Evolutionary conservation across 2,329 filamentous ascomycete species (phyloP), one percentile per base, ranked within the genome.

Genomic region (Penicillium brasilianum): DNA sequence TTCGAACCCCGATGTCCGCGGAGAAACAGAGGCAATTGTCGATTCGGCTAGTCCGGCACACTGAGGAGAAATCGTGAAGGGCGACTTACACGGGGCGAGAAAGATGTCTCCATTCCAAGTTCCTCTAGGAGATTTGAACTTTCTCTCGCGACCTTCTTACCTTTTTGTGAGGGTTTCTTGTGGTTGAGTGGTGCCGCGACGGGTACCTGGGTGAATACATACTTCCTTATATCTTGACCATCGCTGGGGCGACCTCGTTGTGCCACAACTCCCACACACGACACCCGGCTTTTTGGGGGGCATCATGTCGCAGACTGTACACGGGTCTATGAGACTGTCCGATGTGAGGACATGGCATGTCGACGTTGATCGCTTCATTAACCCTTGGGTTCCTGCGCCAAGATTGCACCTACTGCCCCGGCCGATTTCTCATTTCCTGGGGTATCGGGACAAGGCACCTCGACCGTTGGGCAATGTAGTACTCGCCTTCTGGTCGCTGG

Each of bases 291-390:
- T 25, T 32, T 20, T 54, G n/a, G 6, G 25, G 22, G 16, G 25
- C 36, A 20, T 49, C 41, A 68, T 67, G 62, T 49, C 58, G 6
- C 36, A 55, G 6, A 56, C 54, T 9, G 30, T 57, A 1, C 59
- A 52, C 41, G 43, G 39, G 18, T 43, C 53, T 32, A 61, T 59
- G 22, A 55, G 61, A 8, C 60, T 67, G 39, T 61, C 70, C 11
- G 67, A 71, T 48, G 66, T 71, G 6, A 69, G 63, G 18, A 66
- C 67, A 28, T 76, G 76, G 70, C 82, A 88, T 71, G 87, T 96
- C 76, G 87, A 95, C 77, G 85, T 96, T 65, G 93, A 97, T 81
- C 78, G 77, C n/a, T 87, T 89, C 72, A 74, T 96, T 54, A 92
- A 94, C 73, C 89, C 84, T 2, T 82, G 87, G 62, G 72, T 96